These are phyloP conservation scores for Apostasia shenzhenica DNA, from an alignment of 106 monocot genomes.

Conservation along the genomic window DNA sequence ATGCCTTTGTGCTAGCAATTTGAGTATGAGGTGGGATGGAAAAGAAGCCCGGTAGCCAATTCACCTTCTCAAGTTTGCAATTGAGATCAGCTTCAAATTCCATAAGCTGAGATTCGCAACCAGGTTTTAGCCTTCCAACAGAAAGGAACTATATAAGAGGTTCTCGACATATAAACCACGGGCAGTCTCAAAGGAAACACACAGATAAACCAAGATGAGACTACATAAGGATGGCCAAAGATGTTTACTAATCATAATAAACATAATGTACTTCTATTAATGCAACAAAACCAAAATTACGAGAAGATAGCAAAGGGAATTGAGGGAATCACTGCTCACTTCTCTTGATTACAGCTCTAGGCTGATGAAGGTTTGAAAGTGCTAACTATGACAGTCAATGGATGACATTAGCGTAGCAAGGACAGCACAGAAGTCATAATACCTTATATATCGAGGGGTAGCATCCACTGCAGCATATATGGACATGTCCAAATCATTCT, in stretches of 20 bases:
- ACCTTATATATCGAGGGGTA: constrained; percentile 91
- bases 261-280: neutral
- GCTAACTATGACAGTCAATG: neutral
- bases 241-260: neutral
- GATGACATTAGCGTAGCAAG: neutral
- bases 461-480: constrained; percentile 36
- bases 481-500: constrained; percentile 67
- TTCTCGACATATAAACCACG: neutral
- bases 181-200: neutral
- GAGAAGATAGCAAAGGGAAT: neutral
- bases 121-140: constrained; percentile 63
- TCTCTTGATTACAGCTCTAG: neutral
- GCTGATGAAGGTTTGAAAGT: neutral
- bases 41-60: constrained; percentile 72
- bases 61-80: constrained; percentile 43
- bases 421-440: neutral
- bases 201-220: neutral
- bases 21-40: constrained; percentile 60
- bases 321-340: neutral
- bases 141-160: neutral
- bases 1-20: constrained; percentile 62
- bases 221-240: neutral
- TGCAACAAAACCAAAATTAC: neutral
- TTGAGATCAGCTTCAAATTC: constrained; percentile 62
- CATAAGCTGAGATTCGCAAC: constrained; percentile 29